phyloP scores from a whole-genome alignment of 2,329 filamentous ascomycete genomes.

The Cryphonectria carpinicola region DNA sequence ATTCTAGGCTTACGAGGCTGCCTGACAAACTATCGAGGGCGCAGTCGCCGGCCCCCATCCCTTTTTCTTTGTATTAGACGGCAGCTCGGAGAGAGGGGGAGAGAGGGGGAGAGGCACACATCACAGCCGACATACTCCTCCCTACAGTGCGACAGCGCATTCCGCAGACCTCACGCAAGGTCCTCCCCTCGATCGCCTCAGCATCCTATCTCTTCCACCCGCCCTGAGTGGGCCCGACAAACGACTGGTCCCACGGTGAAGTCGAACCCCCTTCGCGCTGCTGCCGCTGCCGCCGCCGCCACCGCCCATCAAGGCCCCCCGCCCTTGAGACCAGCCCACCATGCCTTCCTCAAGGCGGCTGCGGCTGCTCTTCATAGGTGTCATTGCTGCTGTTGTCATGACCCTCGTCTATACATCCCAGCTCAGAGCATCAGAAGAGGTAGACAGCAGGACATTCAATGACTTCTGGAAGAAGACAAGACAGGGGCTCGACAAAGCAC shows the following conservation, averaged over 20 bases:
- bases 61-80: neutral
- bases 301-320: neutral
- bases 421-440: slow-evolving; percentile 54
- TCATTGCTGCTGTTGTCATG: slow-evolving; percentile 67
- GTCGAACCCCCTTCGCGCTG: too few species aligned
- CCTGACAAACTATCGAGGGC: neutral
- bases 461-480: slow-evolving; percentile 66
- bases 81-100: neutral
- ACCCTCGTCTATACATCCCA: slow-evolving; percentile 75
- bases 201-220: neutral
- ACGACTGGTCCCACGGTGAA: slow-evolving; percentile 4
- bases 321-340: slow-evolving; percentile 19
- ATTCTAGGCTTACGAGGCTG: neutral
- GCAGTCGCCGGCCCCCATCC: neutral
- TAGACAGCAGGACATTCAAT: slow-evolving; percentile 47
- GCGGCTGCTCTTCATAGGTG: slow-evolving; percentile 67
- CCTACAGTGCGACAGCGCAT: neutral
- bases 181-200: neutral
- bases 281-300: neutral
- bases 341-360: slow-evolving; percentile 76
- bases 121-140: neutral
- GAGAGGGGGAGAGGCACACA: neutral
- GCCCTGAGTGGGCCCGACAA: neutral
- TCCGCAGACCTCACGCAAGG: neutral
- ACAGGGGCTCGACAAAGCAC: slow-evolving; percentile 53